Base-by-base conservation (phyloP, 768 basidiomycete species). In the Naganishia randhawae region DNA sequence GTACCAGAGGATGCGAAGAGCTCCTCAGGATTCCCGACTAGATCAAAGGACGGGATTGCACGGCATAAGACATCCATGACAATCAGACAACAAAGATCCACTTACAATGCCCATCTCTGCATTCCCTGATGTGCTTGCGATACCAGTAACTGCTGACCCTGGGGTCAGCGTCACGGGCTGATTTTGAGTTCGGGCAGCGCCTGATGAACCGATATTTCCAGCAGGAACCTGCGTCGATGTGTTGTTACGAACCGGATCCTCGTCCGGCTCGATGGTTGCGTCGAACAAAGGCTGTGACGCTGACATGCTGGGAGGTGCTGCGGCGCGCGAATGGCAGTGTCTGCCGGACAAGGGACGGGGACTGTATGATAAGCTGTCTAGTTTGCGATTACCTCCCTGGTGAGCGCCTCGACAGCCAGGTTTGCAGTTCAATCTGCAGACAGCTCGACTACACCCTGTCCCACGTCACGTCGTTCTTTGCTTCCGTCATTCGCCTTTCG, bases 211-310 rank as follows among this genome's bases (percentile, higher is more conserved):
- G 79, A 77, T 63, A 82, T 82, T 50, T 14, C 76, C 76, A 50
- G 54, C 51, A 10, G 74, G 74, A 25, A 74, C 51, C 16, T 42
- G 45, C 8, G 19, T 27, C 1, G 71, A 69, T 25, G 57, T 41
- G 57, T 35, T 61, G 13, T 35, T 55, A 22, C n/a, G 54, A 19
- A 41, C 39, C 1, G 69, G 72, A 37, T 79, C 78, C 16, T 92
- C 91, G 79, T 95, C 92, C 33, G 92, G 86, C 78, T 94, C 92
- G 66, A 95, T 95, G 37, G 89, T 81, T 3, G 76, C 81, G 68
- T 88, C 84, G 52, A 91, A 82, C 57, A 91, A 82, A 25, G 89
- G 88, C 19, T 75, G 72, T 33, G 86, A 76, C 4, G 74, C 68
- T 25, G 76, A 45, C 76, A 77, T 77, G 39, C 32, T 33, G 35